A percentile compares a stretch with the other conserved stretches of the same genome.
These are phyloP conservation scores for Colletotrichum tamarilloi DNA, from an alignment of 2,329 filamentous ascomycete species.

Conservation along the genomic window DNA sequence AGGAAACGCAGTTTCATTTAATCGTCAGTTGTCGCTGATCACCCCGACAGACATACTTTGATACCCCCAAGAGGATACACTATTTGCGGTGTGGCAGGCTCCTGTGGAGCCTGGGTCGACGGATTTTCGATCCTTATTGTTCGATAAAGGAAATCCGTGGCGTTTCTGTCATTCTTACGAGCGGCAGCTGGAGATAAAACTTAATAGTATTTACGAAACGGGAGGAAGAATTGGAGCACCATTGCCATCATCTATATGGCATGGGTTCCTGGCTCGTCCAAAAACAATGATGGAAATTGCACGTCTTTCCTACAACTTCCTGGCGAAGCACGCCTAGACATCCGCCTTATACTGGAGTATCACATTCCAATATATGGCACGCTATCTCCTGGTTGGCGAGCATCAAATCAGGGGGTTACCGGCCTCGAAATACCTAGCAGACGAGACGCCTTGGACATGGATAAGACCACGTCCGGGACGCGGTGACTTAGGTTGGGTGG, in stretches of 20 bases:
- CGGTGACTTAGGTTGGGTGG: neutral
- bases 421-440: neutral
- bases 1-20: neutral
- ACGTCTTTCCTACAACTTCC: conserved; percentile 12
- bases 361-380: neutral
- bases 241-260: neutral
- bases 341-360: neutral
- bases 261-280: neutral
- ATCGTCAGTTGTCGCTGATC: conserved; percentile 37
- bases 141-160: neutral
- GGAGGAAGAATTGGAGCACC: neutral
- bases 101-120: conserved; percentile 83
- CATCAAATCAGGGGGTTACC: neutral
- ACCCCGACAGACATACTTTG: conserved; percentile 75
- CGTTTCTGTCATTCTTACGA: neutral
- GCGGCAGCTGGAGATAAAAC: neutral
- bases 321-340: neutral
- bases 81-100: conserved; percentile 88
- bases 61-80: conserved; percentile 91
- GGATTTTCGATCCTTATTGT: conserved; percentile 82
- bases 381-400: neutral
- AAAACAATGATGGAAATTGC: neutral
- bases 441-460: conserved; percentile 4
- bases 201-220: neutral
- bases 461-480: neutral